phyloP scores from a whole-genome alignment of 2,329 filamentous ascomycete species.

The Hansfordia pulvinata region DNA sequence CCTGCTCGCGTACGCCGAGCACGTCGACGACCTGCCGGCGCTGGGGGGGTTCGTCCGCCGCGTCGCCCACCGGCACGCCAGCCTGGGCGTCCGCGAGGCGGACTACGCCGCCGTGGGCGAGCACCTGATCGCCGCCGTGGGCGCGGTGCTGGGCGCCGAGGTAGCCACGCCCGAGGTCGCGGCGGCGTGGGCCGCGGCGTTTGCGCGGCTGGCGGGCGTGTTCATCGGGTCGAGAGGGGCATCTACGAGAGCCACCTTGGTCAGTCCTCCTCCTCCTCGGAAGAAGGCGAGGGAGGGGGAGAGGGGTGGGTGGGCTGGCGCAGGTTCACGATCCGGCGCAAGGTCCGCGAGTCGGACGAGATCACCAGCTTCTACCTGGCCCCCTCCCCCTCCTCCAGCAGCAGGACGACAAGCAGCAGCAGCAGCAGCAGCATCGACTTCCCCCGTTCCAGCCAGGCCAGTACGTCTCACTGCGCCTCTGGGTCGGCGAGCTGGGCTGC shows the following conservation, averaged over 20 bases:
- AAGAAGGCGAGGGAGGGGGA: too few relatives aligned
- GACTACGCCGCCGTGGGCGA: conserved; percentile 60
- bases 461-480: conserved; percentile 54
- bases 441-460: conserved; percentile 56
- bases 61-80: conserved; percentile 66
- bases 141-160: conserved; percentile 45
- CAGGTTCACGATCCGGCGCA: conserved; percentile 41
- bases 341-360: conserved; percentile 43
- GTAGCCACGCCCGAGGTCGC: conserved; percentile 53
- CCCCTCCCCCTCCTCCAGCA: conserved; percentile 40
- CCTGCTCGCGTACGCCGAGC: conserved; percentile 57
- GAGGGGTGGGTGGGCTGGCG: conserved; percentile 31
- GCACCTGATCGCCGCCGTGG: conserved; percentile 55
- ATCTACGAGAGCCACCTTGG: conserved; percentile 30
- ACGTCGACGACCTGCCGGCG: conserved; percentile 56
- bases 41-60: conserved; percentile 45
- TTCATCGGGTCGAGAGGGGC: conserved; percentile 52
- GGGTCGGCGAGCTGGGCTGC: conserved; percentile 47
- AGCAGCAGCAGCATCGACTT: too few relatives aligned
- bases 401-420: not conserved
- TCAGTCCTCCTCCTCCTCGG: not conserved
- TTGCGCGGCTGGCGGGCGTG: conserved; percentile 55
- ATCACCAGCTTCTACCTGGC: conserved; percentile 60
- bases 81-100: conserved; percentile 52
- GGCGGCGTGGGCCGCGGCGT: conserved; percentile 60